Percentiles rank a stretch among this genome's conserved stretches.
phyloP scores from a whole-genome alignment of 2,329 filamentous ascomycete species.

The Fusarium sp. region DNA sequence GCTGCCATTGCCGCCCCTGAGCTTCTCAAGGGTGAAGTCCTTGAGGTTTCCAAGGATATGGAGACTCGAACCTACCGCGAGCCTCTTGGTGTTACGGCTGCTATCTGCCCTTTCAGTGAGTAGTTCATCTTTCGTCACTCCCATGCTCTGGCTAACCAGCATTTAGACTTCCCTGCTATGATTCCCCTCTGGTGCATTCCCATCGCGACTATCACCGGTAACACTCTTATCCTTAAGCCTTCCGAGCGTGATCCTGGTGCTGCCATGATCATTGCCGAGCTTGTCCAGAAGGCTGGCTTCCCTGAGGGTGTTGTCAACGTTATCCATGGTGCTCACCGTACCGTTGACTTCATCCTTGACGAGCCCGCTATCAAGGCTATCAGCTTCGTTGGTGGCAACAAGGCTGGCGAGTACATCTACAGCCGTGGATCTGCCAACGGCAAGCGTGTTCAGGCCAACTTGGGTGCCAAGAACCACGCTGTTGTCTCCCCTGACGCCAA shows the following conservation, averaged over 20 bases:
- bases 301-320: slow-evolving; percentile 85
- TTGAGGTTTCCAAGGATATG: slow-evolving; percentile 91
- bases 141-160: slow-evolving; percentile 12
- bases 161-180: slow-evolving; percentile 88
- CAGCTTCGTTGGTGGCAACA: slow-evolving; percentile 87
- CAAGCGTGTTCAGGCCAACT: slow-evolving; percentile 88
- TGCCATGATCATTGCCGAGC: slow-evolving; percentile 85
- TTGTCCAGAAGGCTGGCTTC: slow-evolving; percentile 83
- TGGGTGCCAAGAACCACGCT: slow-evolving; percentile 90
- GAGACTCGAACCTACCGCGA: slow-evolving; percentile 86
- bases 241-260: slow-evolving; percentile 87
- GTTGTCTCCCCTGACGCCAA: slow-evolving; percentile 87
- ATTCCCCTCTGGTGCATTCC: slow-evolving; percentile 93
- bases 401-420: slow-evolving; percentile 90
- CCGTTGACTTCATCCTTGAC: slow-evolving; percentile 88
- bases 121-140: slow-evolving; percentile 24
- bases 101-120: slow-evolving; percentile 88
- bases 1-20: slow-evolving; percentile 83
- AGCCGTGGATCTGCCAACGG: slow-evolving; percentile 81
- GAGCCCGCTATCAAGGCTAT: slow-evolving; percentile 87
- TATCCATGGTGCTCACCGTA: slow-evolving; percentile 81
- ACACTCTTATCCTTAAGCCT: slow-evolving; percentile 86
- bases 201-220: slow-evolving; percentile 84
- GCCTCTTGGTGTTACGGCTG: slow-evolving; percentile 82
- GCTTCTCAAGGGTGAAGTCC: slow-evolving; percentile 82